phyloP scores from a whole-genome alignment of 163 green algal species.

The Prototheca stagnorum region DNA sequence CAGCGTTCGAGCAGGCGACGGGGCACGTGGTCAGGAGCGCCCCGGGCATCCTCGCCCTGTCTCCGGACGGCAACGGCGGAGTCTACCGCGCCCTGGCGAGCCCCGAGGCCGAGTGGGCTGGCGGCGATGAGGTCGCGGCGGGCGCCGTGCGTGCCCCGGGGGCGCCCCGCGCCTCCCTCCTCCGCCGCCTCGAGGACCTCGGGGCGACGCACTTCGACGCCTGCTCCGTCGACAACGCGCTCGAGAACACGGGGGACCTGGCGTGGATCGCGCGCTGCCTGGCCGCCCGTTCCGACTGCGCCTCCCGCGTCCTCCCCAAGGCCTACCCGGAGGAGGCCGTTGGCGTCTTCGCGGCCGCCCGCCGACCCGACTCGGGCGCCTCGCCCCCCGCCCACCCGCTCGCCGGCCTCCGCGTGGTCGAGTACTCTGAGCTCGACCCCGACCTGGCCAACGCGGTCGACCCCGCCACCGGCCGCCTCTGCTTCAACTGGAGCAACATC shows the following conservation, averaged over 20 bases:
- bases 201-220: conserved; percentile 71
- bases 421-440: conserved; percentile 68
- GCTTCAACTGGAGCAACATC: conserved; percentile 88
- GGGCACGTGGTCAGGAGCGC: conserved; percentile 65
- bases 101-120: too few relatives aligned
- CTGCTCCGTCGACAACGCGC: conserved; percentile 86
- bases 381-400: too few relatives aligned
- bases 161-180: conserved; percentile 12
- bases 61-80: conserved; percentile 89
- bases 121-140: too few relatives aligned
- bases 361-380: conserved; percentile 1
- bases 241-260: conserved; percentile 20
- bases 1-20: conserved; percentile 57
- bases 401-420: conserved; percentile 66
- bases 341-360: conserved; percentile 50
- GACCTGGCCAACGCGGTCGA: conserved; percentile 34
- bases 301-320: conserved; percentile 63
- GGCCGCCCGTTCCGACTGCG: neutral
- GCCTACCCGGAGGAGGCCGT: conserved; percentile 72
- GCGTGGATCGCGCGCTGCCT: neutral
- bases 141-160: too few relatives aligned
- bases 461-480: conserved; percentile 39
- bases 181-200: conserved; percentile 39
- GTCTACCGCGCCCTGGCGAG: conserved; percentile 79
- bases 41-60: conserved; percentile 33